Percentiles rank a stretch among this genome's conserved stretches.
Evolutionary conservation across 1,284 basidiomycete genomes (phyloP).

Genomic region (Ustilago curta): DNA sequence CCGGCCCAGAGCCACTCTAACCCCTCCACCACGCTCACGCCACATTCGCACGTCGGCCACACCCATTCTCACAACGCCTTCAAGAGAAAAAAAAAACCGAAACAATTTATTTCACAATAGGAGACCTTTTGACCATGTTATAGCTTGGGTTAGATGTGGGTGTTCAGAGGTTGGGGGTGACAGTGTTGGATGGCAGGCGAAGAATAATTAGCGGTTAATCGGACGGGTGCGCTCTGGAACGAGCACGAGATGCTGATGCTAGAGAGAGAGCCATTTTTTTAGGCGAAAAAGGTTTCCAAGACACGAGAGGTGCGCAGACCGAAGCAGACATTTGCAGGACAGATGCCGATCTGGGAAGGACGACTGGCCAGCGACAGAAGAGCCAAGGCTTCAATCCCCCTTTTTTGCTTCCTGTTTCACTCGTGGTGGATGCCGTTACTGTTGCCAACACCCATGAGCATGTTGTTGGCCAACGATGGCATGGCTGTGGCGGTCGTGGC

Average conservation of each 20-base stretch:
- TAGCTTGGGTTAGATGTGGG: constrained; percentile 1
- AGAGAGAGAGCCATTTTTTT: background rate
- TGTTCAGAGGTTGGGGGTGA: too few relatives aligned
- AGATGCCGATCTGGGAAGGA: background rate
- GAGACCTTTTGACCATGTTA: background rate
- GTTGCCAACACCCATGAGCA: constrained; percentile 49
- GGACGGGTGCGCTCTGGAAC: background rate
- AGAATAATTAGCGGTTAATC: constrained; percentile 2
- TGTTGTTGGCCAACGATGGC: constrained; percentile 42
- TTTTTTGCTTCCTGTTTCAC: constrained; percentile 9
- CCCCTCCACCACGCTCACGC: too few relatives aligned
- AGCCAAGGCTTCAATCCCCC: background rate
- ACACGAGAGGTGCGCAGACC: constrained; percentile 1
- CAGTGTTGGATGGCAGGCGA: background rate
- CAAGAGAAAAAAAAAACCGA: too few relatives aligned
- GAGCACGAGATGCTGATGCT: constrained; percentile 8
- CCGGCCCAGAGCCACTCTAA: too few relatives aligned
- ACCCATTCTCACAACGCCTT: background rate
- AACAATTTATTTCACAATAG: background rate
- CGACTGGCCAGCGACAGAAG: background rate
- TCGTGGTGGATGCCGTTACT: constrained; percentile 48
- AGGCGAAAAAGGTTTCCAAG: background rate
- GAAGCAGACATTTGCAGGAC: background rate
- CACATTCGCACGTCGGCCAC: background rate
- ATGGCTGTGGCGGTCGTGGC: constrained; percentile 25